Evolutionary conservation across 1,139 yeast genomes (phyloP), one percentile per base, ranked within the genome.

Genomic region (Nakaseomyces glabratus): DNA sequence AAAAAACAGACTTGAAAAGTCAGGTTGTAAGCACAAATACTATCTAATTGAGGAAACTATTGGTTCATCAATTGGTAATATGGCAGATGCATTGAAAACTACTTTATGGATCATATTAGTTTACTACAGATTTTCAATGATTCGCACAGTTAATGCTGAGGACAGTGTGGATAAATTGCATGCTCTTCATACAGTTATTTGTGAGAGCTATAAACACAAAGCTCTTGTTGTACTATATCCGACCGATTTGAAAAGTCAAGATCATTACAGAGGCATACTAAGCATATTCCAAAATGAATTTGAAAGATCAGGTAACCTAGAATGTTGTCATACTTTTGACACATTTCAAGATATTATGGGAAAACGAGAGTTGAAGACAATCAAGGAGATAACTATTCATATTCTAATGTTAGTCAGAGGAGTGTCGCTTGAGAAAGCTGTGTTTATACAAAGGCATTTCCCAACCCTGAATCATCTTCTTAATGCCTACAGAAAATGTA

Each of bases 401-500:
- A 76, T 85, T 79, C 65, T 93, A 17, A 74, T 86, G 81, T 69
- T 88, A 1, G 69, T 81, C 2, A 69, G 73, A 40, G 98, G 98
- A 0, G 66, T 90, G 1, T 75, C 95, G 0, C 61, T 85, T 28
- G 96, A 88, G 43, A 84, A 82, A 53, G 98, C 98, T 0, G 55
- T 76, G 8, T 73, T 75, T 3, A 75, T 93, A 6, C 97, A 88
- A 55, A 37, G 51, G 2, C 31, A 43, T 24, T 57, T 38, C 33
- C 58, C 60, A 2, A 56, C 60, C 0, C 36, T 56, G 17, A 46
- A 43, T 23, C 46, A 48, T 22, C 38, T 57, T 1, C 41, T 63
- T 20, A 48, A 50, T 12, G 70, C 73, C 1, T 75, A 68, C 42
- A 43, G 50, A 3, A 41, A 42, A 1, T 56, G 62, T 17, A 38